Base-by-base conservation (phyloP, 768 basidiomycete species). In the Rhizopogon vinicolor region DNA sequence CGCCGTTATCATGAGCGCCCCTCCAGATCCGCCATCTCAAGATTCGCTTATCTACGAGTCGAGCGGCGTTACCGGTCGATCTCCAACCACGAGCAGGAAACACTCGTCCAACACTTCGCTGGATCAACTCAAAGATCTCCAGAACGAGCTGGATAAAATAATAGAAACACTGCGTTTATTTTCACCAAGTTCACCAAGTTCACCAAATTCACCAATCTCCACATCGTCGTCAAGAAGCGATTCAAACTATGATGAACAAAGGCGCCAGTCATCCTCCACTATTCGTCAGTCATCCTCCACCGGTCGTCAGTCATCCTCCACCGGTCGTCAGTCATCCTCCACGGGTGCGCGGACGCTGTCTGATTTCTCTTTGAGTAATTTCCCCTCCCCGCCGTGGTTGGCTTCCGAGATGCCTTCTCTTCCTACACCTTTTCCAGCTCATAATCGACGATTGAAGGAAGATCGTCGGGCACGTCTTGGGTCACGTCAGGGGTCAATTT, bases 291-390 rank as follows among this genome's bases (percentile, higher is more conserved):
- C 55, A 35, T 54, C 45, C 60, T 69, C 69, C 46, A 62, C 42
- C 16, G 60, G 60, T 44, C 68, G 61, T 7, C 35, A 25, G 51
- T 72, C 55, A 35, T 54, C 44, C 60, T 69, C 69, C 44, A 62
- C 42, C 14, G 60, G 62, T 45, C 68, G 61, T 7, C 35, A 31
- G 52, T 72, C 55, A 33, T 54, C 45, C 60, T 69, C 69, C 43
- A 62, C 42, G 14, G 59, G 62, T 45, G 54, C 74, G 68, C 65
- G 59, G 50, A 68, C 67, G 10, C 19, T 54, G 12, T 69, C 68
- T 19, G 85, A 86, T n/a, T 81, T 89, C 57, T 88, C 89, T 3
- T 70, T 91, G 51, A 88, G 86, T 60, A 74, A 76, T 43, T 90
- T 90, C 70, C 88, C 87, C 4, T 70, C 77, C 37, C 89, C 87